Evolutionary conservation across 2,329 filamentous ascomycete species (phyloP), one percentile per base, ranked within the genome.

Genomic region (Colletotrichum navitas): DNA sequence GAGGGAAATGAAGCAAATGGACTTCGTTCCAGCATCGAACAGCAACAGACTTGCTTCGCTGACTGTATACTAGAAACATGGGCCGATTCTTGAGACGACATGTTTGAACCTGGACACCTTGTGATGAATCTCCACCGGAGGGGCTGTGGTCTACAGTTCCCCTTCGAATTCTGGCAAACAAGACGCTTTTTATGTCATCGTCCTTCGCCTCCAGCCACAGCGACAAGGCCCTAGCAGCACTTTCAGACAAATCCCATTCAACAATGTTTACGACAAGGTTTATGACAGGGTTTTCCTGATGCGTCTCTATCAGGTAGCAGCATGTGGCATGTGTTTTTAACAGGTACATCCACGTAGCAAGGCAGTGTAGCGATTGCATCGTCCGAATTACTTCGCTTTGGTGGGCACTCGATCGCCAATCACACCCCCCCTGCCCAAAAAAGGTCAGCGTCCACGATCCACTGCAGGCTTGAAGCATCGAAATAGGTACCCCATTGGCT

Each of bases 391-490:
- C 24, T 12, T 47, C 45, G n/a, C 8, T 18, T 18, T 24, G 45
- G 45, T 47, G 45, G 45, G n/a, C 4, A 12, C n/a, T 18, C 5
- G 10, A n/a, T 47, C 45, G 3, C 14, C 14, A 26, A 12, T 18
- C 16, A 1, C 34, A 16, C 54, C 34, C 36, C 5, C 54, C 34
- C 6, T 2, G 34, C 29, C 29, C 29, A 29, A 6, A 55, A 14
- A n/a, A 2, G 34, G n/a, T 36, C n/a, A 3, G 8, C 14, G 7
- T 7, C 54, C 32, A n/a, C 11, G n/a, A 16, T 41, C 34, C 2
- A 8, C 0, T 2, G n/a, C n/a, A n/a, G n/a, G n/a, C n/a, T n/a
- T n/a, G 16, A 29, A 10, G 34, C 5, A 14, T n/a, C 2, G 32
- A 39, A 16, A 18, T 29, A 29, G n/a, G 10, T n/a, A 21, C 2